Evolutionary conservation across 1,284 basidiomycete genomes (phyloP).

Genomic region (Sporisorium scitamineum): DNA sequence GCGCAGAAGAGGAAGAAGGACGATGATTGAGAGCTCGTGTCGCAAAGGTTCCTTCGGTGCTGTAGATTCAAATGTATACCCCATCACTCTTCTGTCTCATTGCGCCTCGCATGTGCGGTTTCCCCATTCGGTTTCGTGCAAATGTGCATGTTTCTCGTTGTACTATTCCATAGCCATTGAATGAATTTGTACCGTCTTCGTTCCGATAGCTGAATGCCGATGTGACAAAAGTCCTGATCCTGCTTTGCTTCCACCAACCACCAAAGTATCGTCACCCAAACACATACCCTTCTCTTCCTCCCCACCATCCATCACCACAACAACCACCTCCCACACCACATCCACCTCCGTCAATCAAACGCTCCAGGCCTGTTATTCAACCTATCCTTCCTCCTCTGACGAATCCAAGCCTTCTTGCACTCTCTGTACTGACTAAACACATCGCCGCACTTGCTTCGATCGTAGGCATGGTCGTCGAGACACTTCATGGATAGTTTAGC

Average conservation of each 20-base stretch:
- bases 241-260: too few relatives aligned
- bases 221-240: too few relatives aligned
- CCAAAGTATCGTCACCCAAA: too few relatives aligned
- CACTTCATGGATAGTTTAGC: slow-evolving; percentile 66
- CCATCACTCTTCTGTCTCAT: too few relatives aligned
- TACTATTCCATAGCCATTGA: background rate
- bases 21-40: slow-evolving; percentile 35
- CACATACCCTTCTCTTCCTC: too few relatives aligned
- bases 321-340: background rate
- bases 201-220: too few relatives aligned
- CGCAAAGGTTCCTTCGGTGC: too few relatives aligned
- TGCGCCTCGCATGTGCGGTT: too few relatives aligned
- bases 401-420: slow-evolving; percentile 63
- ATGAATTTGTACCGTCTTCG: too few relatives aligned
- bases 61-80: background rate
- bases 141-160: background rate
- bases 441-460: slow-evolving; percentile 58
- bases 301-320: background rate
- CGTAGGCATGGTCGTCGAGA: slow-evolving; percentile 63
- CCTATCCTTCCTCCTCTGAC: slow-evolving; percentile 53
- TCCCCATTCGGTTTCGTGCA: too few relatives aligned
- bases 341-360: slow-evolving; percentile 38
- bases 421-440: slow-evolving; percentile 63
- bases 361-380: slow-evolving; percentile 51
- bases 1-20: slow-evolving; percentile 48